Percentiles rank a stretch among this genome's conserved stretches.
These are phyloP conservation scores for Beauveria caledonica DNA, from an alignment of 2,329 filamentous ascomycete species.

Conservation along the genomic window DNA sequence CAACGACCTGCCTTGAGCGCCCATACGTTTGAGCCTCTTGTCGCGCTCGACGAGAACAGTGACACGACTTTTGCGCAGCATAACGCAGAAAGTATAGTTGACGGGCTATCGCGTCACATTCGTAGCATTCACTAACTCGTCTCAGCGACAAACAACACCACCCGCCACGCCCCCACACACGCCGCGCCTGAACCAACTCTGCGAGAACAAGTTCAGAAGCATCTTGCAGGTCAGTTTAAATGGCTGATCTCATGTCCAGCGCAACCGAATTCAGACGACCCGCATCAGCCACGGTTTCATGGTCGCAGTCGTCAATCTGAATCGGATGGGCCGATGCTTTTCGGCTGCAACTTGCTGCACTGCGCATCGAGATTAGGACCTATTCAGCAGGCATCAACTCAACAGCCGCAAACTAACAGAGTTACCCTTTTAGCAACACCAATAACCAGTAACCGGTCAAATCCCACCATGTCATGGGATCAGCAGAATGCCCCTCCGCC, in stretches of 20 bases:
- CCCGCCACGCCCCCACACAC: conserved; percentile 13
- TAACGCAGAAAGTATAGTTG: neutral
- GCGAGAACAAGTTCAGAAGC: conserved; percentile 30
- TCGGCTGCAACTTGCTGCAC: conserved; percentile 46
- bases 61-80: neutral
- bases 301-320: conserved; percentile 17
- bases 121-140: conserved; percentile 10
- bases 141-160: neutral
- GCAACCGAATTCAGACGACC: conserved; percentile 18
- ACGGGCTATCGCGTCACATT: conserved; percentile 11
- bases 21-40: conserved; percentile 25
- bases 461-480: conserved; percentile 17
- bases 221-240: conserved; percentile 42
- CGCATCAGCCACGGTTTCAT: conserved; percentile 13
- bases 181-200: conserved; percentile 18
- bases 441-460: neutral
- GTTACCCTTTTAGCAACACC: conserved; percentile 42
- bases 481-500: conserved; percentile 18
- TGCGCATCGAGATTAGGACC: conserved; percentile 22
- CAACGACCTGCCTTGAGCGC: conserved; percentile 24
- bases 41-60: conserved; percentile 6
- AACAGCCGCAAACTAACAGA: conserved; percentile 24
- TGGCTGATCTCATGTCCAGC: conserved; percentile 36
- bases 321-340: conserved; percentile 20
- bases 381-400: conserved; percentile 13